A percentile compares a stretch with the other conserved stretches of the same genome.
These are phyloP conservation scores for Macaranga tanarius DNA, from an alignment of 441 rosid genomes.

Conservation along the genomic window DNA sequence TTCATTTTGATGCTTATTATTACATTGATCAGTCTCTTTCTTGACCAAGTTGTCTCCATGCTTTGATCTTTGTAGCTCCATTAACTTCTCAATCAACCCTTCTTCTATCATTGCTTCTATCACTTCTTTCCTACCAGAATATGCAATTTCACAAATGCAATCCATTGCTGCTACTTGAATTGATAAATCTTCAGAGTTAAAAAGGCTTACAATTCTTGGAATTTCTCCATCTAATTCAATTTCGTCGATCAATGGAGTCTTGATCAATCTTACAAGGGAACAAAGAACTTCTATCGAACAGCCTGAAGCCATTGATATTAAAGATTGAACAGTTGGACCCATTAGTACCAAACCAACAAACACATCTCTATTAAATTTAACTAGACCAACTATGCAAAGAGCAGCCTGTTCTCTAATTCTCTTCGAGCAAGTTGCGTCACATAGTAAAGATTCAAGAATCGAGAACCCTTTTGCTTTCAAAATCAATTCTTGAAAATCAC, in stretches of 20 bases:
- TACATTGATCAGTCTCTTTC: not conserved
- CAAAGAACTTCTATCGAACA: constrained; percentile 39
- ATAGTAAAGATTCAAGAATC: constrained; percentile 37
- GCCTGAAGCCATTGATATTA: constrained; percentile 41
- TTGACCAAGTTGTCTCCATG: constrained; percentile 9
- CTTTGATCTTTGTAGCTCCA: constrained; percentile 45
- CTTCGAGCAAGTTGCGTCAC: constrained; percentile 32
- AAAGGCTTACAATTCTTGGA: constrained; percentile 35
- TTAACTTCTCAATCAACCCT: constrained; percentile 41
- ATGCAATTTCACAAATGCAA: constrained; percentile 49
- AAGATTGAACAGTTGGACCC: constrained; percentile 44
- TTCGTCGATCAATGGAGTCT: constrained; percentile 51
- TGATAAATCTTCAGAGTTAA: constrained; percentile 28
- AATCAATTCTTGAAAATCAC: constrained; percentile 50
- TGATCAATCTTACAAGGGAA: constrained; percentile 39
- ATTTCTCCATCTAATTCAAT: constrained; percentile 42
- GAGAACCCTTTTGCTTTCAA: constrained; percentile 43
- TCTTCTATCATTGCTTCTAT: constrained; percentile 40
- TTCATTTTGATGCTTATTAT: too few relatives aligned
- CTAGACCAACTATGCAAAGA: constrained; percentile 37
- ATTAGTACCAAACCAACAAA: constrained; percentile 59
- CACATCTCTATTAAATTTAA: constrained; percentile 52
- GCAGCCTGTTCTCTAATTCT: constrained; percentile 36
- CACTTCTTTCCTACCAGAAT: constrained; percentile 51
- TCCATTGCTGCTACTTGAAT: constrained; percentile 33